These are phyloP conservation scores for Collybiopsis confluens DNA, from an alignment of 768 basidiomycete species.

Conservation along the genomic window DNA sequence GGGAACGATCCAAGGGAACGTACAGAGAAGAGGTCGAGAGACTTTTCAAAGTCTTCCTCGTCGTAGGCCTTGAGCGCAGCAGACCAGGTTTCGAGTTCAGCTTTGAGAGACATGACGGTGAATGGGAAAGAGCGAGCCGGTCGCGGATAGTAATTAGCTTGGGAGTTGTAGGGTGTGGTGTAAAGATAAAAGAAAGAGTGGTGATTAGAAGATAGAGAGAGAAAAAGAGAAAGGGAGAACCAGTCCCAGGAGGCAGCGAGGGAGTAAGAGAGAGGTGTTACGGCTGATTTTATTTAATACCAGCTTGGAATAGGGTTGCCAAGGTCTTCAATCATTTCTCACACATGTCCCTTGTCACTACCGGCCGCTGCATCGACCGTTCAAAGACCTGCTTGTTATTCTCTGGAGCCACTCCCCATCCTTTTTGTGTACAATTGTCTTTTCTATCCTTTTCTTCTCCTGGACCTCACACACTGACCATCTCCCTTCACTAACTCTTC, in stretches of 20 bases:
- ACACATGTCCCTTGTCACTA: too few relatives aligned
- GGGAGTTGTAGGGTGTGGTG: neutral
- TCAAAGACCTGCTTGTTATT: too few relatives aligned
- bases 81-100: constrained; percentile 82
- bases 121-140: constrained; percentile 21
- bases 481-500: too few relatives aligned
- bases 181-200: constrained; percentile 12
- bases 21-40: constrained; percentile 74
- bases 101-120: constrained; percentile 56
- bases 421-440: too few relatives aligned
- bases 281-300: too few relatives aligned
- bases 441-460: too few relatives aligned
- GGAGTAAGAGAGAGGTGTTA: neutral
- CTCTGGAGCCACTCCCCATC: too few relatives aligned
- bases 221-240: constrained; percentile 32
- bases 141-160: constrained; percentile 14
- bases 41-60: constrained; percentile 70
- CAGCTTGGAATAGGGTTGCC: constrained; percentile 4
- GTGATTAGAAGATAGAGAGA: constrained; percentile 16
- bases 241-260: constrained; percentile 35
- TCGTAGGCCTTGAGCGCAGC: constrained; percentile 89
- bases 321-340: too few relatives aligned
- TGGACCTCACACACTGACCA: too few relatives aligned
- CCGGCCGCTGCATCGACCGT: too few relatives aligned
- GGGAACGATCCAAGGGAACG: constrained; percentile 25